Percentiles rank a stretch among this genome's conserved stretches.
These are phyloP conservation scores for Psilocybe cubensis DNA, from an alignment of 768 basidiomycete genomes.

Conservation along the genomic window DNA sequence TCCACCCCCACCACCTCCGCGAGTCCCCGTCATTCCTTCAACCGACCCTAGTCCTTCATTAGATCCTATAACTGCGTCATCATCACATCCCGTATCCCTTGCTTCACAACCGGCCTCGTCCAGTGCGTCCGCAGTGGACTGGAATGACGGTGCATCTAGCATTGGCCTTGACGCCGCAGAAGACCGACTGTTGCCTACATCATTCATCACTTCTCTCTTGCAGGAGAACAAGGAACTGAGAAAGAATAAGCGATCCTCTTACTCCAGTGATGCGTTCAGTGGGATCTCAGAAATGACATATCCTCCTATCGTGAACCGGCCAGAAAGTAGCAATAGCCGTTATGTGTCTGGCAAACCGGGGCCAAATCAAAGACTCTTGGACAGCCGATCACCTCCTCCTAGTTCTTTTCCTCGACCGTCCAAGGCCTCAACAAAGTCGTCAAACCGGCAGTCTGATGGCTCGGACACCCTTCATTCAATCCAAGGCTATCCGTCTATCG, in stretches of 20 bases:
- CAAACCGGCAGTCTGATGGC: slow-evolving; percentile 33
- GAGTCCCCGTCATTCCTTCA: slow-evolving; percentile 12
- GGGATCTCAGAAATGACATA: slow-evolving; percentile 61
- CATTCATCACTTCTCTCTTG: slow-evolving; percentile 62
- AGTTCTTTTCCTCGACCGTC: slow-evolving; percentile 37
- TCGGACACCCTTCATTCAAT: slow-evolving; percentile 44
- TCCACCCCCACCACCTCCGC: slow-evolving; percentile 10
- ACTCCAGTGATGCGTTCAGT: slow-evolving; percentile 46
- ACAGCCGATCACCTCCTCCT: slow-evolving; percentile 30
- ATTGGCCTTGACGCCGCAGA: slow-evolving; percentile 61
- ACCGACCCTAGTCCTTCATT: slow-evolving; percentile 17
- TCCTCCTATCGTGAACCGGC: slow-evolving; percentile 40
- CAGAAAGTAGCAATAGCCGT: slow-evolving; percentile 9
- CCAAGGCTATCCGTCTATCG: slow-evolving; percentile 26
- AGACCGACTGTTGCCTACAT: slow-evolving; percentile 60
- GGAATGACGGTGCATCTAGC: slow-evolving; percentile 64
- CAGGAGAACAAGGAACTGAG: slow-evolving; percentile 42
- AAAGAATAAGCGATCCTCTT: slow-evolving; percentile 32
- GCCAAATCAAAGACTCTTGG: slow-evolving; percentile 9
- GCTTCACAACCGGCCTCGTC: slow-evolving; percentile 19
- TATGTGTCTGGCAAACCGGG: neutral
- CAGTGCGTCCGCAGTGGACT: slow-evolving; percentile 48
- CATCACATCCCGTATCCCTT: neutral
- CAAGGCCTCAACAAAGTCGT: slow-evolving; percentile 20
- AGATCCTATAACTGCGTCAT: neutral